phyloP scores from a whole-genome alignment of 139 green algal species.

The Parachlorella kessleri region DNA sequence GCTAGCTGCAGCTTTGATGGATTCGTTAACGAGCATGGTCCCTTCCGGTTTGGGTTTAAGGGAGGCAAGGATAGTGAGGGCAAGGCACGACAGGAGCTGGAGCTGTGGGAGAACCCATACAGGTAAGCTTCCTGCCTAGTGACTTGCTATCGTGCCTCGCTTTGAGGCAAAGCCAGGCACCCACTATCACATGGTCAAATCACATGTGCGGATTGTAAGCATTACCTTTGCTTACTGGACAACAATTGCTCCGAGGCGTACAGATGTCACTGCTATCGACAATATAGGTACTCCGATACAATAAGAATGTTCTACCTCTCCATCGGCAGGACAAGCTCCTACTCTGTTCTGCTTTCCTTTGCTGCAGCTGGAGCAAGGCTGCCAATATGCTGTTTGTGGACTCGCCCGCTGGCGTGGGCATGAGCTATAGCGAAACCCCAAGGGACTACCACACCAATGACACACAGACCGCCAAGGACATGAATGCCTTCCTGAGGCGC shows the following conservation, averaged over 20 bases:
- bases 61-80: constrained; percentile 18
- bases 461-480: constrained; percentile 58
- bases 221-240: too few species aligned
- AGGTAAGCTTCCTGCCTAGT: too few species aligned
- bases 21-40: constrained; percentile 68
- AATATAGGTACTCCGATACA: too few species aligned
- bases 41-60: constrained; percentile 39
- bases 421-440: constrained; percentile 31
- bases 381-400: constrained; percentile 74
- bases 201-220: too few species aligned
- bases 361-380: constrained; percentile 63
- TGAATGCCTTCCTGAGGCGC: constrained; percentile 61
- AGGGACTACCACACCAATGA: constrained; percentile 41
- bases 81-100: constrained; percentile 34
- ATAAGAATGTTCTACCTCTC: too few species aligned
- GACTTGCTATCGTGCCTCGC: too few species aligned
- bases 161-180: too few species aligned
- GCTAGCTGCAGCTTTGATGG: constrained; percentile 47
- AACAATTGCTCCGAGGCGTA: too few species aligned
- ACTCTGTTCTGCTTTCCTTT: too few species aligned
- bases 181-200: too few species aligned
- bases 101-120: constrained; percentile 62
- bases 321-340: too few species aligned
- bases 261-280: too few species aligned
- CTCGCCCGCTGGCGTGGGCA: constrained; percentile 48